Base-by-base conservation (phyloP, 2,329 filamentous ascomycete genomes). In the Lecanoromycetidae sp. region DNA sequence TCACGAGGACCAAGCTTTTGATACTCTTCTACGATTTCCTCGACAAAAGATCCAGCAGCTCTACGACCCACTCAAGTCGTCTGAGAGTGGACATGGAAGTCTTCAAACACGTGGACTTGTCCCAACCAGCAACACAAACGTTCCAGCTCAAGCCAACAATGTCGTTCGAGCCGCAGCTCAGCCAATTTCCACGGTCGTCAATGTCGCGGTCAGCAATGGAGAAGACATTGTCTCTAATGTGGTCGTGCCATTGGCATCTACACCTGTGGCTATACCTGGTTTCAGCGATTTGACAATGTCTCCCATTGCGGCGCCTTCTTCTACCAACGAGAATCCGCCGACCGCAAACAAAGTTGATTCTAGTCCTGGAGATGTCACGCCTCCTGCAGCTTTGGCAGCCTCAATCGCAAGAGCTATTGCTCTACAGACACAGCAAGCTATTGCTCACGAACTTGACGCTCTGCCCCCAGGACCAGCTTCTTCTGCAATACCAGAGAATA, bases 401-500 rank as follows among this genome's bases (percentile, higher is more conserved):
- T 37, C 42, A 6, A 29, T 32, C 26, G 49, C 49, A 40, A 51
- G 49, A 37, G 33, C 42, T 20, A 33, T 44, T 17, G 49, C 49
- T 20, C 33, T 51, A 17, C 23, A 15, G 20, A 33, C 39, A 8
- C 40, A 51, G 25, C 20, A 51, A 33, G 35, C 49, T 25, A 33
- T 38, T 15, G 39, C 39, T 32, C 19, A 43, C 9, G 19, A 45
- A 39, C 19, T 41, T 10, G 29, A 44, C 42, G 15, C 35, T 27
- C 15, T 44, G 17, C 39, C 39, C 34, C 38, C 26, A 9, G 33
- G 32, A 15, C 25, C 44, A 30, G 39, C 22, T 36, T 15, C 38
- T 39, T 33, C 25, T 26, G 26, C 26, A 26, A 34, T 20, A 36
- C n/a, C 37, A 36, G 37, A 27, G 30, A 33, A 19, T 27, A 29